Conservation (phyloP, 345 rosid genomes). For the Hirschfeldia incana region DNA sequence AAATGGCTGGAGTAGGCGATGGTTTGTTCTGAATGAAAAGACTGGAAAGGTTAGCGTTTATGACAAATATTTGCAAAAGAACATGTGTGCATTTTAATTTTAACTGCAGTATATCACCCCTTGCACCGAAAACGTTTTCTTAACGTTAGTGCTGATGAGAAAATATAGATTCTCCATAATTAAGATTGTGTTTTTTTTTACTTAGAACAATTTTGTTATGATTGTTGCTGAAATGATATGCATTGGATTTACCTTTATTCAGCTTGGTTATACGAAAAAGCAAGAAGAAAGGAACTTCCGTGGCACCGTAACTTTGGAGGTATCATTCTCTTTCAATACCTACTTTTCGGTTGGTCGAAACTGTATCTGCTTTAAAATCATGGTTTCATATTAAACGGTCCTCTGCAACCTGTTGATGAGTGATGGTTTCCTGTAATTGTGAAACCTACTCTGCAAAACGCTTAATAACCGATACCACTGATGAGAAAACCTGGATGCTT, state of each 20-base stretch:
- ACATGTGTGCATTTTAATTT: background rate
- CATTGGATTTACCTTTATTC: conserved; percentile 33
- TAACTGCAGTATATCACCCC: background rate
- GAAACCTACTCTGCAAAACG: background rate
- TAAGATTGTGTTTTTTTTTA: background rate
- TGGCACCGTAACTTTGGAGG: conserved; percentile 96
- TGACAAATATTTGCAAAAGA: conserved; percentile 11
- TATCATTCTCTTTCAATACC: conserved; percentile 31
- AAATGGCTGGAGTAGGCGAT: conserved; percentile 87
- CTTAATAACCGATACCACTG: background rate
- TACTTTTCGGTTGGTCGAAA: background rate
- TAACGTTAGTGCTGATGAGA: background rate
- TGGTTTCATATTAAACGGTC: background rate
- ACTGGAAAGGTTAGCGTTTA: conserved; percentile 79
- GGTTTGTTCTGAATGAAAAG: conserved; percentile 98
- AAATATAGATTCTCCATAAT: background rate
- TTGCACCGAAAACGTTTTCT: background rate
- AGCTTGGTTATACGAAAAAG: conserved; percentile 98
- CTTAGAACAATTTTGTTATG: background rate
- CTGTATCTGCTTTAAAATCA: background rate
- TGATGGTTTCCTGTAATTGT: conserved; percentile 1
- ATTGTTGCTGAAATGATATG: conserved; percentile 2
- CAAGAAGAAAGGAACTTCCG: conserved; percentile 95
- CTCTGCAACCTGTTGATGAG: conserved; percentile 1
- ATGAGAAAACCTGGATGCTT: background rate